Percentiles rank a stretch among this genome's conserved stretches.
Conservation (phyloP, 2,329 filamentous ascomycete genomes). For the Beauveria sp. region DNA sequence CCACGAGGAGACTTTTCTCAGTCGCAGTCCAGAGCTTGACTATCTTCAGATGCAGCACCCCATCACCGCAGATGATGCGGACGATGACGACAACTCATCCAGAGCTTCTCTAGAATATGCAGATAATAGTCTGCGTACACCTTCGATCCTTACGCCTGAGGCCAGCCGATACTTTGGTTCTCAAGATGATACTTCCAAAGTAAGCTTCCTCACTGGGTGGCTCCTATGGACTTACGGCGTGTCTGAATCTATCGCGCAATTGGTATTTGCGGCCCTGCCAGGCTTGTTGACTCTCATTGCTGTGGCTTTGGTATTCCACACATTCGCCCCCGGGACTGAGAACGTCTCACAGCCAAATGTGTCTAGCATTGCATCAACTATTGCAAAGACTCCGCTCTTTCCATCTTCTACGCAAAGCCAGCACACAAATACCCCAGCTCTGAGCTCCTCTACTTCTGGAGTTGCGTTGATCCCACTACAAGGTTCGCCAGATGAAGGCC, state of each 20-base stretch:
- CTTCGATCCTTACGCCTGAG: slow-evolving; percentile 32
- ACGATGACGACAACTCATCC: slow-evolving; percentile 20
- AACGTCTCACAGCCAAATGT: not conserved
- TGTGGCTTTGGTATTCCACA: not conserved
- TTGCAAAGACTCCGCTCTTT: slow-evolving; percentile 8
- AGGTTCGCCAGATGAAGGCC: slow-evolving; percentile 25
- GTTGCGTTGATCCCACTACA: slow-evolving; percentile 24
- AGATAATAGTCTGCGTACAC: slow-evolving; percentile 38
- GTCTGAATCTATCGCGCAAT: not conserved
- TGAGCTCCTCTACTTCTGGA: slow-evolving; percentile 16
- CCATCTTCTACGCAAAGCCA: slow-evolving; percentile 13
- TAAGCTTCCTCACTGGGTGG: not conserved
- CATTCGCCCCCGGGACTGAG: not conserved
- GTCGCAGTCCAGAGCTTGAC: slow-evolving; percentile 3
- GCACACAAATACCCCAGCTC: not conserved
- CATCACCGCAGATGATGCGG: not conserved
- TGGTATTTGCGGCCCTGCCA: not conserved
- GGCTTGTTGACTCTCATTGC: not conserved
- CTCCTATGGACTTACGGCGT: not conserved
- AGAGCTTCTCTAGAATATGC: slow-evolving; percentile 39
- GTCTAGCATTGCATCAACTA: slow-evolving; percentile 13
- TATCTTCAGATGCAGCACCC: not conserved
- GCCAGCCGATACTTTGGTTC: slow-evolving; percentile 16
- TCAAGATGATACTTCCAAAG: not conserved
- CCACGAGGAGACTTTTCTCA: slow-evolving; percentile 18